Evolutionary conservation across 2,329 filamentous ascomycete species (phyloP), one percentile per base, ranked within the genome.

Genomic region (Pseudogymnoascus sp.): DNA sequence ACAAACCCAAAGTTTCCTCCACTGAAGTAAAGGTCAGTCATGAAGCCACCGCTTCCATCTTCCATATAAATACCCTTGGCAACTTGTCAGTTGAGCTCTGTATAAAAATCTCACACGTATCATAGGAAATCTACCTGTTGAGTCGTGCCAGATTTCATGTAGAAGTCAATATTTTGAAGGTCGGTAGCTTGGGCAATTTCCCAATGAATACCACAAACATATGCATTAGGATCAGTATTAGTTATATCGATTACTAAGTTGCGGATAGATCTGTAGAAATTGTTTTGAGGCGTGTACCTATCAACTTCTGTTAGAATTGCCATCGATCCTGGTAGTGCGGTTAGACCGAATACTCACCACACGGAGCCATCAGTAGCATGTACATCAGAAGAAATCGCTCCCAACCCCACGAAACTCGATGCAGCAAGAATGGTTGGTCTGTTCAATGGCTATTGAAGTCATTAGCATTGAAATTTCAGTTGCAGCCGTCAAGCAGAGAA

Each of bases 41-140:
- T 88, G 77, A 90, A 91, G 60, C 89, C 88, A 63, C 89, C 89
- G 1, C 87, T 90, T 61, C 88, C 88, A 70, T 91, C 91, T 71
- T 91, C 88, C 79, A 90, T 90, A 76, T 89, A 90, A 72, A 91
- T 84, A 23, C 21, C 21, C 21, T 23, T 23, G 21, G 21, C 21
- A 23, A 23, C 21, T 23, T 23, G 21, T 23, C 21, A 23, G 21
- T 4, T 23, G 21, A 23, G 21, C 21, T 23, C 21, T 23, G 21
- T 23, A 23, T 23, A 23, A 23, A 23, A 23, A 23, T 3, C 21
- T 23, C 21, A 23, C 21, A 23, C 21, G 21, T 23, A 23, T 23
- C 21, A 23, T 23, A 23, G 21, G 21, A 23, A 23, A 3, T 23
- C 21, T 23, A 23, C 21, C 21, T 81, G 80, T 63, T 88, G 86